Evolutionary conservation across 2,329 filamentous ascomycete species (phyloP).

Genomic region (Metarhizium guizhouense): DNA sequence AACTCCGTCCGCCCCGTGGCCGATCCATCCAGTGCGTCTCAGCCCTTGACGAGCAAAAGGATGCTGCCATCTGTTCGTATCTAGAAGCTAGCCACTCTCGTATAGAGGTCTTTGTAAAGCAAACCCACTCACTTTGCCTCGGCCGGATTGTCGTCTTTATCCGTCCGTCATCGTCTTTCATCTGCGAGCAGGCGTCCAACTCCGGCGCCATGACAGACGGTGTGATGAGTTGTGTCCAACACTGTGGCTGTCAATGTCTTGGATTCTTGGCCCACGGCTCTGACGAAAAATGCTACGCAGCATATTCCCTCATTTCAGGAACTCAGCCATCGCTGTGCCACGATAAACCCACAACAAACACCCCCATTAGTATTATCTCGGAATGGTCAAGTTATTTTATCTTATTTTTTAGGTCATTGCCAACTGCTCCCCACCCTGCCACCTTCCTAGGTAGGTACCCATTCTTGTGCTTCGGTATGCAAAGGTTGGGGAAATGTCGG

Average conservation of each 20-base stretch:
- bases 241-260: not conserved
- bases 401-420: no score
- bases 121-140: not conserved
- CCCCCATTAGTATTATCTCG: not conserved
- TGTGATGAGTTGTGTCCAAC: not conserved
- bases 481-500: no score
- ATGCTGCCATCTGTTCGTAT: no score
- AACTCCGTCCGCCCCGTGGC: not conserved
- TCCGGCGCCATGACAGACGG: slow-evolving; percentile 1
- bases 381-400: no score
- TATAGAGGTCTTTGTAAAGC: no score
- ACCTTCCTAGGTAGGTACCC: no score
- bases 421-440: no score
- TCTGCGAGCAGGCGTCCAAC: not conserved
- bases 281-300: not conserved
- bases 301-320: not conserved
- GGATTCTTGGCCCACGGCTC: not conserved
- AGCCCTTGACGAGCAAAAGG: not conserved
- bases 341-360: not conserved
- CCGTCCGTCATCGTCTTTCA: not conserved
- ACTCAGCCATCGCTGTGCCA: slow-evolving; percentile 1
- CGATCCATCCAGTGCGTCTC: no score
- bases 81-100: no score
- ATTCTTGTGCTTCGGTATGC: no score
- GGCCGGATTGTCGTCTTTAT: not conserved